Conservation (phyloP, 73 alveolate genomes). For the Paramecium sonneborni region DNA sequence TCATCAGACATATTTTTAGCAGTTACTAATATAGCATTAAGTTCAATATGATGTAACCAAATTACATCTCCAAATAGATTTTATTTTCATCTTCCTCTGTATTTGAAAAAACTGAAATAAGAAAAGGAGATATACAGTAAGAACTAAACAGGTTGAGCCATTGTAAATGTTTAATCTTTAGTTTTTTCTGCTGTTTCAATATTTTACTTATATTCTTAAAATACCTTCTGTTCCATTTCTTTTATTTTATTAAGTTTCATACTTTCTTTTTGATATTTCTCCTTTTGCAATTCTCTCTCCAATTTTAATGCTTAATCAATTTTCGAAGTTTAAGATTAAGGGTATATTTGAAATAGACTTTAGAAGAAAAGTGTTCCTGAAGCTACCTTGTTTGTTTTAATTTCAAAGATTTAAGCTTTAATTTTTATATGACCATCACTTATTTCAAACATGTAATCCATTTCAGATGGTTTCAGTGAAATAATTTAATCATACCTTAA, state of each 20-base stretch:
- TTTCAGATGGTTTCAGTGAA: slow-evolving; percentile 21
- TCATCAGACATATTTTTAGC: slow-evolving; percentile 11
- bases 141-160: slow-evolving; percentile 28
- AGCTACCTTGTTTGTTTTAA: slow-evolving; percentile 32
- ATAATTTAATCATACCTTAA: slow-evolving; percentile 23
- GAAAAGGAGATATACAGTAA: slow-evolving; percentile 11
- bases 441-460: neutral
- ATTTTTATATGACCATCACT: slow-evolving; percentile 52
- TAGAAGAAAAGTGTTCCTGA: slow-evolving; percentile 50
- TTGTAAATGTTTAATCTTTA: neutral
- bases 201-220: slow-evolving; percentile 37
- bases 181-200: slow-evolving; percentile 25
- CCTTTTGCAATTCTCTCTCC: neutral
- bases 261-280: neutral
- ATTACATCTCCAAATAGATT: slow-evolving; percentile 57
- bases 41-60: slow-evolving; percentile 65
- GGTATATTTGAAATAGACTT: slow-evolving; percentile 45
- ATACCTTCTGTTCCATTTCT: slow-evolving; percentile 37
- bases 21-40: slow-evolving; percentile 40
- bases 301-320: neutral
- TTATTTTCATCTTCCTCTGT: slow-evolving; percentile 30
- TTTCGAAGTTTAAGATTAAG: slow-evolving; percentile 10
- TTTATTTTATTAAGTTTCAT: neutral
- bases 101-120: neutral
- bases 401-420: slow-evolving; percentile 48